Conservation (phyloP, 75 land plant genomes). For the Larix kaempferi region DNA sequence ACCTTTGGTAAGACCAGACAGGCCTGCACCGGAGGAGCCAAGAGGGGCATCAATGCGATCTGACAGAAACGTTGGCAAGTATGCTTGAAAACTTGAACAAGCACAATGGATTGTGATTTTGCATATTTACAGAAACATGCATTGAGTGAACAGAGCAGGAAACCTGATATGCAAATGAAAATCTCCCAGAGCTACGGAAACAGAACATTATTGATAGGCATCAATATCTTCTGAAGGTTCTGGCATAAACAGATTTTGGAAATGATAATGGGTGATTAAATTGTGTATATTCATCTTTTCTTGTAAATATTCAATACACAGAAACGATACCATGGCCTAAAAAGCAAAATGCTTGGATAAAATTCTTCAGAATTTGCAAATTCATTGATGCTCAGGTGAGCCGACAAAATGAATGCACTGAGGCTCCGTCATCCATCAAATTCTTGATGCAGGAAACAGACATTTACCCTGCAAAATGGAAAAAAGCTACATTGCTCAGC, state of each 20-base stretch:
- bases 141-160: neutral
- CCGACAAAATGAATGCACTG: neutral
- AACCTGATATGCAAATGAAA: neutral
- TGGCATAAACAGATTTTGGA: neutral
- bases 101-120: neutral
- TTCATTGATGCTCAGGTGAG: neutral
- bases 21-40: neutral
- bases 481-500: slow-evolving; percentile 3
- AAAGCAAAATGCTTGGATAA: neutral
- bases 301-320: slow-evolving; percentile 6
- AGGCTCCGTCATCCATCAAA: neutral
- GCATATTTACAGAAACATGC: neutral
- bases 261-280: neutral
- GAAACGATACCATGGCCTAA: too few species aligned
- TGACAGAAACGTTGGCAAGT: slow-evolving; percentile 1
- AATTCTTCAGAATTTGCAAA: neutral
- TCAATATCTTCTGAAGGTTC: neutral
- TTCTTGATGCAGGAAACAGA: neutral
- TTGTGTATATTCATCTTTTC: neutral
- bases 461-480: neutral
- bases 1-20: neutral
- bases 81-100: neutral
- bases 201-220: neutral
- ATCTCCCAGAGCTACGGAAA: neutral
- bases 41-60: slow-evolving; percentile 6